Evolutionary conservation across 495 filamentous ascomycete genomes (phyloP).

Genomic region (Annulohypoxylon stygium): DNA sequence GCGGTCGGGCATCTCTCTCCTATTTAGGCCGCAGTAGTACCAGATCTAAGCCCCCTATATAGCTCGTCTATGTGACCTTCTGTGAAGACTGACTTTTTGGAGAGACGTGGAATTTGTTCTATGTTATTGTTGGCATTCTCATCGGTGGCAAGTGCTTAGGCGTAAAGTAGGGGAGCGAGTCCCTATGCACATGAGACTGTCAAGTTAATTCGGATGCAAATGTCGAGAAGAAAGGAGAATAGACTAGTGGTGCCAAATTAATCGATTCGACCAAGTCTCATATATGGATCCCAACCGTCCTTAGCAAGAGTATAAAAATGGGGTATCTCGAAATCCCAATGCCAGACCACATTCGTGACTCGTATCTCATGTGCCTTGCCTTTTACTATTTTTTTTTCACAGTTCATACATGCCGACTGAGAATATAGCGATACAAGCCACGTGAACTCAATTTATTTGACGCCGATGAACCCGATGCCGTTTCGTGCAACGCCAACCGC

Average conservation of each 20-base stretch:
- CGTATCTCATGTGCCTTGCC: slow-evolving; percentile 36
- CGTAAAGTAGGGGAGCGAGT: not conserved
- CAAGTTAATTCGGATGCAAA: not conserved
- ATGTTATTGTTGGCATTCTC: too few relatives aligned
- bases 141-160: too few relatives aligned
- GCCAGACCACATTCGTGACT: slow-evolving; percentile 32
- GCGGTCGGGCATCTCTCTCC: too few relatives aligned
- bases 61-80: too few relatives aligned
- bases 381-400: not conserved
- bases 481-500: slow-evolving; percentile 77
- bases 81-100: too few relatives aligned
- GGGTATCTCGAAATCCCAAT: slow-evolving; percentile 46
- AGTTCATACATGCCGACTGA: slow-evolving; percentile 4
- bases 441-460: slow-evolving; percentile 72
- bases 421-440: not conserved
- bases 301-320: slow-evolving; percentile 33
- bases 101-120: too few relatives aligned
- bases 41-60: too few relatives aligned
- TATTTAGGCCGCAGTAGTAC: too few relatives aligned
- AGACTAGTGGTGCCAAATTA: not conserved
- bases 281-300: slow-evolving; percentile 8
- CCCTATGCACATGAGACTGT: not conserved
- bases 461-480: slow-evolving; percentile 84
- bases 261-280: not conserved
- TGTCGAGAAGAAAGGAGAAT: not conserved